These are phyloP conservation scores for Aspergillus udagawae DNA, from an alignment of 2,329 filamentous ascomycete genomes.

Conservation along the genomic window DNA sequence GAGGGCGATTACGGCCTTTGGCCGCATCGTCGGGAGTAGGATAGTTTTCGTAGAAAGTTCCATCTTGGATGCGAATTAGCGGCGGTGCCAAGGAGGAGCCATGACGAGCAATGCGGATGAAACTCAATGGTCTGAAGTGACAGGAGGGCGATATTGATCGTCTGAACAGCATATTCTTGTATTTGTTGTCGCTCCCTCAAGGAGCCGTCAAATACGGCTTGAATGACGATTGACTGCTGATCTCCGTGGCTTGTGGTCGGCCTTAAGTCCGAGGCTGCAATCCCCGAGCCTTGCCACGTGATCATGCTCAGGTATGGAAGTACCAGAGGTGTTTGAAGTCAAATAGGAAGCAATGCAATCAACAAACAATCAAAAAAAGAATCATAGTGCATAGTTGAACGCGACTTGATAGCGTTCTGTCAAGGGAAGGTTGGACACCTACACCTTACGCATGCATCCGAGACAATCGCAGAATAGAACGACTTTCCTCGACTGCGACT, in stretches of 20 bases:
- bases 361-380: not conserved
- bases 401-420: not conserved
- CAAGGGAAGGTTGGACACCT: not conserved
- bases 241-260: not conserved
- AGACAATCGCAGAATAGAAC: too few species aligned
- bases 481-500: too few species aligned
- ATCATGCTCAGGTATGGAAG: not conserved
- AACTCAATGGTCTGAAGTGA: slow-evolving; percentile 6
- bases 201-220: not conserved
- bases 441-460: not conserved
- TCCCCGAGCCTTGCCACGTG: not conserved
- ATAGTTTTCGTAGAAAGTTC: slow-evolving; percentile 77
- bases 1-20: slow-evolving; percentile 59
- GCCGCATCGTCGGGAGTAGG: slow-evolving; percentile 49
- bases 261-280: not conserved
- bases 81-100: slow-evolving; percentile 37
- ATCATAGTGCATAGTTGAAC: not conserved
- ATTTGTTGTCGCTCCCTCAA: not conserved
- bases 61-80: slow-evolving; percentile 69
- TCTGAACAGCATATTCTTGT: slow-evolving; percentile 22
- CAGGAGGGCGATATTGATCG: slow-evolving; percentile 20
- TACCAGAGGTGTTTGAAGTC: too few species aligned
- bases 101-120: slow-evolving; percentile 9
- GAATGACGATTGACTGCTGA: not conserved
- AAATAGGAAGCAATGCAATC: not conserved